Evolutionary conservation across 2,329 filamentous ascomycete genomes (phyloP).

Genomic region (Ceratocystis variospora): DNA sequence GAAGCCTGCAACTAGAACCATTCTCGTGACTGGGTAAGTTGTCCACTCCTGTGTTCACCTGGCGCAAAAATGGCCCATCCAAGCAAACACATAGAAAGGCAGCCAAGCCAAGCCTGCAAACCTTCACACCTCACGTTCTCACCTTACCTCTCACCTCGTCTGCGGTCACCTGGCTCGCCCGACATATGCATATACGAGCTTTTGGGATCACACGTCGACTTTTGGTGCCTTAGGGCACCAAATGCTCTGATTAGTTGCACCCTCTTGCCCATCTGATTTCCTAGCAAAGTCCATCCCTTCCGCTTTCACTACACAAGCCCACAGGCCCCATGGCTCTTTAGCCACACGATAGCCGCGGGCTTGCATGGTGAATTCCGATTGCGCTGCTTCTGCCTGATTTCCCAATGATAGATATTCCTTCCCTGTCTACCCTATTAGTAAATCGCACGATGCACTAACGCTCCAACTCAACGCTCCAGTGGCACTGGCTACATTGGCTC

Average conservation of each 20-base stretch:
- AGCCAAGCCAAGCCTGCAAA: not conserved
- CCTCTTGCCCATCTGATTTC: not conserved
- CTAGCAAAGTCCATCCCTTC: not conserved
- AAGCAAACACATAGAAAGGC: not conserved
- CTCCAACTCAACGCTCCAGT: conserved; percentile 35
- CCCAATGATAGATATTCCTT: conserved; percentile 20
- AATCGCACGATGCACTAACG: not conserved
- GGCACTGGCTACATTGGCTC: conserved; percentile 98
- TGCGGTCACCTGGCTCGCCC: not conserved
- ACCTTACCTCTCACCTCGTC: not conserved
- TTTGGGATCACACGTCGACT: not conserved
- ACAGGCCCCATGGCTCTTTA: not conserved
- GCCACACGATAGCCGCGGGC: conserved; percentile 12
- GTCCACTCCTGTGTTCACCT: conserved; percentile 8
- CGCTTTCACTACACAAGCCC: not conserved
- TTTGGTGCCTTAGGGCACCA: not conserved
- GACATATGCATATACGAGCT: conserved; percentile 3
- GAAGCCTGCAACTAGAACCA: conserved; percentile 68
- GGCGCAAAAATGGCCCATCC: not conserved
- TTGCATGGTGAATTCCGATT: not conserved
- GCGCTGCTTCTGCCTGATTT: not conserved
- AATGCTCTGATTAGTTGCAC: not conserved
- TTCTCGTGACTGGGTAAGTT: conserved; percentile 80
- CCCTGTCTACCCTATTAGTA: conserved; percentile 19
- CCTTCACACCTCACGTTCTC: not conserved